Evolutionary conservation across 208 protist genomes (phyloP).

Genomic region (Trypanosoma lewisi): DNA sequence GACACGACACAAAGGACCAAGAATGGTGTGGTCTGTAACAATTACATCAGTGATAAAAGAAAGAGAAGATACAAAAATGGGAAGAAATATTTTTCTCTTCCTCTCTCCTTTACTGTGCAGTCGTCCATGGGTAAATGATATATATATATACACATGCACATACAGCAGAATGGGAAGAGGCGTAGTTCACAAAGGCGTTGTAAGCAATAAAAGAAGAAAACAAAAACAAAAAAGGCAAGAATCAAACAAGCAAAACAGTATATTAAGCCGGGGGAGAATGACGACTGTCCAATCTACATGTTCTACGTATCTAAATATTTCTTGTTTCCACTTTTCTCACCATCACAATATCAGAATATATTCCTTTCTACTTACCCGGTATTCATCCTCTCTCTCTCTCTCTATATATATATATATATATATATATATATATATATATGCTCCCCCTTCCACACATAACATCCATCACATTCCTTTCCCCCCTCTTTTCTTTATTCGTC

Average conservation of each 20-base stretch:
- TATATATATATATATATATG: slow-evolving; percentile 17
- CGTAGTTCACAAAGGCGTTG: too few species aligned
- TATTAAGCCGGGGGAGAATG: background rate
- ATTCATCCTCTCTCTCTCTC: background rate
- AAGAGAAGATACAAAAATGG: too few species aligned
- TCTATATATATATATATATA: background rate
- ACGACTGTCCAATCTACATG: background rate
- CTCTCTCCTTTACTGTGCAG: too few species aligned
- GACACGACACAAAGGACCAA: background rate
- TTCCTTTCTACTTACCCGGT: background rate
- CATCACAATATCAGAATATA: background rate
- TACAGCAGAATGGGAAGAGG: too few species aligned
- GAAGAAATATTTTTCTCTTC: too few species aligned
- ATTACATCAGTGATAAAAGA: too few species aligned
- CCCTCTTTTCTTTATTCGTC: background rate
- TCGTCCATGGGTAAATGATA: too few species aligned
- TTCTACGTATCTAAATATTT: background rate
- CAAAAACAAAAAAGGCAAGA: background rate
- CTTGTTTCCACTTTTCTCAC: background rate
- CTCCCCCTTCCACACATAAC: background rate
- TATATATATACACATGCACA: too few species aligned
- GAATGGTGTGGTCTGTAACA: background rate
- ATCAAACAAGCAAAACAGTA: background rate
- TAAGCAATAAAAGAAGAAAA: too few species aligned
- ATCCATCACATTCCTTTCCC: background rate